Evolutionary conservation across 2,329 filamentous ascomycete species (phyloP), one percentile per base, ranked within the genome.

Genomic region (Chaetomiaceae sp.): DNA sequence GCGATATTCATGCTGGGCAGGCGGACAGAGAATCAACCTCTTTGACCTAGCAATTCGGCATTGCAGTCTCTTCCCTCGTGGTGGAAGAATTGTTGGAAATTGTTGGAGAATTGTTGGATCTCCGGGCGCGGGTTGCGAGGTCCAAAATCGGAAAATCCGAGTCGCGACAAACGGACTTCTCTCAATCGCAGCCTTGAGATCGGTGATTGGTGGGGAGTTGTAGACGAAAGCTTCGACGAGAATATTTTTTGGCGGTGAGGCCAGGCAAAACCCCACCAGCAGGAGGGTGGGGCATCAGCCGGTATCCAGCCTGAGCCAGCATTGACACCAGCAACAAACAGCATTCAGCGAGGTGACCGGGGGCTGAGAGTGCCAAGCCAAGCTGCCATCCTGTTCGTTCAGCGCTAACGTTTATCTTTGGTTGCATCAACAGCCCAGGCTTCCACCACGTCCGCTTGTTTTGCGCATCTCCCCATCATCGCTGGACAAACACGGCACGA

Each of bases 1-100:
- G 87, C 82, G 62, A 86, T 81, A 66, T 86, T 86, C 83, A 86
- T 85, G 59, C 37, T 61, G 51, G 50, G 49, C 46, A 39, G 51
- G 23, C 40, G 37, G 45, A 35, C 14, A 31, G 39, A 33, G 23
- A 19, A 10, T 17, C 43, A 31, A 44, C 30, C 9, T n/a, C n/a
- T n/a, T n/a, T n/a, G n/a, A 12, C 49, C 47, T 48, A 54, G 33
- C 48, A 43, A 33, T 34, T 30, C 47, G 40, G 53, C 55, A 57
- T 56, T 25, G 47, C 51, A 40, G 44, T 23, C 14, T 50, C 19
- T 8, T 12, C 16, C 10, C 35, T 23, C 21, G n/a, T 4, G 27
- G 31, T 25, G 20, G 10, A 23, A 3, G 4, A 21, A 35, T 39
- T 44, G 23, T 6, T 21, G 17, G n/a, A n/a, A n/a, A n/a, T n/a